These are phyloP conservation scores for Trichoderma pleuroti DNA, from an alignment of 2,329 filamentous ascomycete genomes.

Conservation along the genomic window DNA sequence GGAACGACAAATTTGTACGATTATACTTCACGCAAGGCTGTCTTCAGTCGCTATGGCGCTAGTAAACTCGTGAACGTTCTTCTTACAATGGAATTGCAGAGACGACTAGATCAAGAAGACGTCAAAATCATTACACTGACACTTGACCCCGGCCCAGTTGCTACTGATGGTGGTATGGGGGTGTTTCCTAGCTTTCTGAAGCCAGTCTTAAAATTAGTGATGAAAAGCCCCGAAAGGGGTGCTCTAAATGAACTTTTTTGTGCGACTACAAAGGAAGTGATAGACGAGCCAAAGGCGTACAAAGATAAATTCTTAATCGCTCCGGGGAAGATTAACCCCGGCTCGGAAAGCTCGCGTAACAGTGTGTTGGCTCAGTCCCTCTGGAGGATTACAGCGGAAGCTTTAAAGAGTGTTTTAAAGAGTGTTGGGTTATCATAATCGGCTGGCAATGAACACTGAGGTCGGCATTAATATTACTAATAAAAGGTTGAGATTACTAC, in stretches of 20 bases:
- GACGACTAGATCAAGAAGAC: background rate
- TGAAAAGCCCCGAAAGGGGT: background rate
- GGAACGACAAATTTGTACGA: background rate
- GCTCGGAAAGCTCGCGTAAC: background rate
- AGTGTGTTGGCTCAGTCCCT: background rate
- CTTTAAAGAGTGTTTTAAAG: background rate
- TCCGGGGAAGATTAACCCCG: background rate
- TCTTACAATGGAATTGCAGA: background rate
- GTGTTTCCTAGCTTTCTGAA: background rate
- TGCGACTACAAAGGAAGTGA: background rate
- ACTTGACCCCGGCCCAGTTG: background rate
- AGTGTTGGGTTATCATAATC: background rate
- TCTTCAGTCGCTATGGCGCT: background rate
- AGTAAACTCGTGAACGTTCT: background rate
- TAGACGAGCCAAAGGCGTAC: background rate
- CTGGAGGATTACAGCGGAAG: background rate
- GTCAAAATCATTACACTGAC: background rate
- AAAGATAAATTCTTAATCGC: background rate
- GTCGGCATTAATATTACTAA: background rate
- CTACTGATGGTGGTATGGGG: background rate
- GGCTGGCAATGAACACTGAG: background rate
- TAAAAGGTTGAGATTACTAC: background rate
- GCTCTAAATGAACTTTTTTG: background rate
- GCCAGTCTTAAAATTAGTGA: background rate
- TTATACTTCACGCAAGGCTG: background rate